Base-by-base conservation (phyloP, 1,284 basidiomycete species). In the Melampsora americana region DNA sequence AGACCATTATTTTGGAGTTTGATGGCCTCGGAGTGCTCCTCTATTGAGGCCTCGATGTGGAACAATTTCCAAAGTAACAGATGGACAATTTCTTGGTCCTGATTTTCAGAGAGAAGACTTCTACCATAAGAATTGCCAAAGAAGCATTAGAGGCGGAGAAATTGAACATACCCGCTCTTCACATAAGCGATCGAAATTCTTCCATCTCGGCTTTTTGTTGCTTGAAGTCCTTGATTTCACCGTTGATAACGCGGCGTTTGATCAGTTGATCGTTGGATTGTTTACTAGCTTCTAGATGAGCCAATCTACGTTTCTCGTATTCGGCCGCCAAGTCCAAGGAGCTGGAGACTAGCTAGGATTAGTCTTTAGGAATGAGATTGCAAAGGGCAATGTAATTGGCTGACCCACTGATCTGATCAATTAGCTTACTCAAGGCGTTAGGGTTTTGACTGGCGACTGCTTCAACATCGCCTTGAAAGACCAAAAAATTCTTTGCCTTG, bases 391-490 rank as follows among this genome's bases (percentile, higher is more conserved):
- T 39, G 56, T 9, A n/a, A 68, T 14, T 14, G 44, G 26, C 72
- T 79, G 74, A 85, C 84, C 94, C 94, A 78, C 90, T 92, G 79
- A 99, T 98, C 82, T 97, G 93, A 80, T 99, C 96, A 67, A 99
- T 91, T 61, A 99, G 88, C 48, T 88, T 87, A 1, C 94, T 89
- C 28, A 99, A 88, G 79, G 96, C 93, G 79, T 90, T 90, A 11
- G 95, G 88, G 1, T 92, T 94, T 81, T 99, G 96, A 9, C 92
- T 93, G 0, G 96, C 96, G 64, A 99, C 92, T 1, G 93, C 92
- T 84, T 99, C 96, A 50, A 99, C 96, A 82, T 99, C 96, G 73
- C 96, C 96, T 83, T 97, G 94, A 85, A 99, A 99, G n/a, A 99
- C 96, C 72, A 99, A 89, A 82, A 99, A 99, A 85, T 99, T 99